Base-by-base conservation (phyloP, 306 rosid species). In the Arachis stenosperma region DNA sequence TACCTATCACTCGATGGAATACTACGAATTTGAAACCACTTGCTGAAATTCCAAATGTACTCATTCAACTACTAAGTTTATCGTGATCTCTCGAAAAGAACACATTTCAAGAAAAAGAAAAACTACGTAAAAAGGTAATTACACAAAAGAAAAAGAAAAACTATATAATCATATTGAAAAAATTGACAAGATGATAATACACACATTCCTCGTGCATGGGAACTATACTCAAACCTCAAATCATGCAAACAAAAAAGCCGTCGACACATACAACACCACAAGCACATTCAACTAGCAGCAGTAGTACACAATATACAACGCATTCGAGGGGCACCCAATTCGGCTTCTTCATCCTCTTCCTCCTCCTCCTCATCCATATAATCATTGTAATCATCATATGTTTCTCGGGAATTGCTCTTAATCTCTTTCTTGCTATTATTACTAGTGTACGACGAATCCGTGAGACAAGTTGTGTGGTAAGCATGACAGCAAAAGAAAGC, bases 281-380 rank as follows among this genome's bases (percentile, higher is more conserved):
- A 71, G 37, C 61, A 72, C 75, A 64, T 76, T 88, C 89, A 86
- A 82, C 86, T 73, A 61, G 95, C 80, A 74, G 98, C 98, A 70
- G 99, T 91, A 70, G 99, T 94, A 71, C 99, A 94, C 72, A 94
- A 82, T 79, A 91, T 84, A 92, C 99, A 94, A 65, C 97, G 96
- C 99, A 89, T 81, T 14, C 87, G 83, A 67, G 88, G 81, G 42
- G 80, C 81, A 66, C 84, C 81, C 14, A 60, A 55, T 65, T 78
- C 77, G 51, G 82, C 50, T 65, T 75, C 89, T 46, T 85, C 57
- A 52, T 14, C 22, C 6, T 52, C 87, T 3, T 76, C 78, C 0
- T 78, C 11, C 75, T 89, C 13, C 13, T 67, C 86, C 41, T 84
- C 86, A 3, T 87, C 92, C 30, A 4, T 72, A 72, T 83, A 82